Conservation (phyloP, 2,329 filamentous ascomycete species). For the Ascomycota sp. region DNA sequence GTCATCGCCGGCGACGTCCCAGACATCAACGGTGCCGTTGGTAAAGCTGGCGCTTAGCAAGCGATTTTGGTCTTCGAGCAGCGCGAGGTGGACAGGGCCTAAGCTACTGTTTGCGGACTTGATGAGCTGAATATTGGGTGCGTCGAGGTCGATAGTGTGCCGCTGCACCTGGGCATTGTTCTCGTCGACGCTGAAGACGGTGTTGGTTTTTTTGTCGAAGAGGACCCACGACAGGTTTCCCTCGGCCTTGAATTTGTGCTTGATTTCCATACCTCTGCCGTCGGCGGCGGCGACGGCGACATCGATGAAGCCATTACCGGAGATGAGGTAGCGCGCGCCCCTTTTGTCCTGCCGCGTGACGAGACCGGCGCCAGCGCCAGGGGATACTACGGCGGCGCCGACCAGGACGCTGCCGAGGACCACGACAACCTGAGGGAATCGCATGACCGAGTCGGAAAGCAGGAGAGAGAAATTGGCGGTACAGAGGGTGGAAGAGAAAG, state of each 20-base stretch:
- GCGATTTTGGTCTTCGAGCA: constrained; percentile 21
- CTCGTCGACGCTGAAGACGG: constrained; percentile 28
- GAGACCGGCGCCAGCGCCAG: too few relatives aligned
- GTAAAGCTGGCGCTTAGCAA: constrained; percentile 24
- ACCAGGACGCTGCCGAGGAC: too few relatives aligned
- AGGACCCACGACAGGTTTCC: constrained; percentile 26
- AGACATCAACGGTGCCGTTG: constrained; percentile 22
- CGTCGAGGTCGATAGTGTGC: constrained; percentile 16
- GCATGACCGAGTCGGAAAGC: too few relatives aligned
- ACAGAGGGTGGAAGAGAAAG: too few relatives aligned
- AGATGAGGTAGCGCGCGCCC: too few relatives aligned
- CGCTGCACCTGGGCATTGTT: constrained; percentile 17
- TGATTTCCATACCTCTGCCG: not conserved
- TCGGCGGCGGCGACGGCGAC: not conserved
- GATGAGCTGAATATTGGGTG: constrained; percentile 9
- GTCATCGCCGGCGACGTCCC: constrained; percentile 17
- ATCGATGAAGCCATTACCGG: constrained; percentile 11
- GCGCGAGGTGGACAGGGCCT: constrained; percentile 26
- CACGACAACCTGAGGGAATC: too few relatives aligned
- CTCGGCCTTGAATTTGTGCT: not conserved
- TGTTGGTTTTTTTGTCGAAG: constrained; percentile 16
- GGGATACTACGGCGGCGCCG: too few relatives aligned
- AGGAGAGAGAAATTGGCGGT: too few relatives aligned
- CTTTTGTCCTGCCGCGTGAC: too few relatives aligned
- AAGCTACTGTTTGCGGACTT: constrained; percentile 12